Evolutionary conservation across 805 yeast genomes (phyloP).

Genomic region (Pichia nanzhaoensis): DNA sequence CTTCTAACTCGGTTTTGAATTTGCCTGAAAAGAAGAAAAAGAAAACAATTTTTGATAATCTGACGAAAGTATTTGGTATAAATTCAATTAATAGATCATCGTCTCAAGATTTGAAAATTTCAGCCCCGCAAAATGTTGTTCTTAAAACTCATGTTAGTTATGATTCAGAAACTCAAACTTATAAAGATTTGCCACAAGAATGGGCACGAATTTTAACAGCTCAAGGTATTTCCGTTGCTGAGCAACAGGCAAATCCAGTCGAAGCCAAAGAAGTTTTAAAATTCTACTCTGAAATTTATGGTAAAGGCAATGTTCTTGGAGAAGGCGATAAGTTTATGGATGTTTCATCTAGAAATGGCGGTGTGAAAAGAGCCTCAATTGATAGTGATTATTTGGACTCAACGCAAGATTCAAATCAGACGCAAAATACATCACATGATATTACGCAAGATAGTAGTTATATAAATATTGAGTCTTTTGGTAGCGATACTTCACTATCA

Average conservation of each 20-base stretch:
- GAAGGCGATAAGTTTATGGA: constrained; percentile 27
- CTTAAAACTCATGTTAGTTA: constrained; percentile 93
- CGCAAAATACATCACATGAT: constrained; percentile 6
- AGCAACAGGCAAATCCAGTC: constrained; percentile 86
- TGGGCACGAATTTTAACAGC: constrained; percentile 83
- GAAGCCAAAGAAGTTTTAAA: constrained; percentile 50
- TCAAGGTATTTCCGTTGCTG: constrained; percentile 81
- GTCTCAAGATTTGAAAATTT: constrained; percentile 44
- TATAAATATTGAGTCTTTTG: constrained; percentile 2
- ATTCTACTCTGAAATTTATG: constrained; percentile 23
- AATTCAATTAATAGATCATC: constrained; percentile 12
- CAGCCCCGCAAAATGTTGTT: constrained; percentile 87
- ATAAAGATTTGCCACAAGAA: constrained; percentile 86
- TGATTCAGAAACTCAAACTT: constrained; percentile 76
- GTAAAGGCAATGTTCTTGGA: constrained; percentile 1
- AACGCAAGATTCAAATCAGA: constrained; percentile 8
- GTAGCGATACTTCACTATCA: constrained; percentile 7
- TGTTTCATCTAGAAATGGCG: constrained; percentile 11
- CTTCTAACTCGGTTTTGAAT: constrained; percentile 13
- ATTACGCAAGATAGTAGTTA: not conserved
- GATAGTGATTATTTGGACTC: constrained; percentile 14
- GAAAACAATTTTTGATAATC: constrained; percentile 52
- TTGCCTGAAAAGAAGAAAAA: constrained; percentile 30
- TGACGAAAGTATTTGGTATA: constrained; percentile 36
- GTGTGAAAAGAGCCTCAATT: constrained; percentile 14